Evolutionary conservation across 306 rosid species (phyloP), one percentile per base, ranked within the genome.

Genomic region (Prinsepia uniflora): DNA sequence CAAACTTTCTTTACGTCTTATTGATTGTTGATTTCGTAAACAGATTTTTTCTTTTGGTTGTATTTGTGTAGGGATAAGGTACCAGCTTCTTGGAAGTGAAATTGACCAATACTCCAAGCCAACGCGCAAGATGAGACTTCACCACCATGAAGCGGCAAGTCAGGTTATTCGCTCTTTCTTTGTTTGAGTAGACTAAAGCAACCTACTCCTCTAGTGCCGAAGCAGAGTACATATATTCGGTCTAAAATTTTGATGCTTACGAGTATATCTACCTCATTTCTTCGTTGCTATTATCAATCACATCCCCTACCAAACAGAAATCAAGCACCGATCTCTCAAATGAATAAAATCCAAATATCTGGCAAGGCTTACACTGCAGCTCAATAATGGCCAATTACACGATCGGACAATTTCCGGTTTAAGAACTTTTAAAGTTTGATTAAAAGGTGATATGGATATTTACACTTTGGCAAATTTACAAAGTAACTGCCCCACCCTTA

Each of bases 391-490:
- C 50, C 3, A 46, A 14, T 30, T 30, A 46, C 50, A 49, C 1
- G 54, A 30, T 30, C 36, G 6, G 54, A 6, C 19, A 49, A 18
- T 49, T 49, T 46, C 13, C 36, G 2, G 36, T 30, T 30, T 55
- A 55, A 19, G 7, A 55, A 55, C 20, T 18, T 55, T 10, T 20
- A 18, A 55, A 10, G 36, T 55, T 52, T n/a, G 57, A 56, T 56
- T 57, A 22, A 34, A 59, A 59, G 12, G 64, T 14, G 6, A 34
- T n/a, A n/a, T n/a, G n/a, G n/a, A n/a, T n/a, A n/a, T n/a, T n/a
- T n/a, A n/a, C n/a, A n/a, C n/a, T 49, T 24, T 18, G 57, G 30
- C 14, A 18, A 13, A 61, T 67, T 50, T 60, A 72, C 77, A 79
- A 13, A 68, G 43, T 58, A 65, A 52, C 67, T 47, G 77, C 41